Evolutionary conservation across 1,284 basidiomycete species (phyloP).

Genomic region (Cerioporus squamosus): DNA sequence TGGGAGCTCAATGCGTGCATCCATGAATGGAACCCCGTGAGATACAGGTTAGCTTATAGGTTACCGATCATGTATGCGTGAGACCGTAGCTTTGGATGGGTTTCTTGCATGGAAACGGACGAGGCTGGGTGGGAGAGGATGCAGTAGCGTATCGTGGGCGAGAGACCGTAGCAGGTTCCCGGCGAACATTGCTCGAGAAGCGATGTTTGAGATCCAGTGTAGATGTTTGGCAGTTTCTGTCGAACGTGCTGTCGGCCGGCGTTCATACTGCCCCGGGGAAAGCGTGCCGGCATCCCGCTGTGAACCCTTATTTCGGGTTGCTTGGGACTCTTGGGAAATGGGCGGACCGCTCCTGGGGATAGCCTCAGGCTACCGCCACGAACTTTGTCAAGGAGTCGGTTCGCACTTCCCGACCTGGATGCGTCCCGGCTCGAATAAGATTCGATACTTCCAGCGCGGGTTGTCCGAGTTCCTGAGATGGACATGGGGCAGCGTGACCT

Average conservation of each 20-base stretch:
- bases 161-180: neutral
- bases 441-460: neutral
- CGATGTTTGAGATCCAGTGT: conserved; percentile 15
- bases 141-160: neutral
- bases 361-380: neutral
- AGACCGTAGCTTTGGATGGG: conserved; percentile 14
- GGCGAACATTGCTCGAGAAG: conserved; percentile 1
- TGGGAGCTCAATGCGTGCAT: neutral
- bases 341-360: neutral
- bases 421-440: neutral
- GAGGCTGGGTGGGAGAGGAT: neutral
- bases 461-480: neutral
- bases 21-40: neutral
- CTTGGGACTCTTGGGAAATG: no score
- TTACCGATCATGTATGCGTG: conserved; percentile 11
- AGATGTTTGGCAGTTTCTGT: conserved; percentile 26
- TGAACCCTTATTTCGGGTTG: neutral
- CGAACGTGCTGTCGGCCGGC: conserved; percentile 11
- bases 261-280: neutral
- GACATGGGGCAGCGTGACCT: neutral
- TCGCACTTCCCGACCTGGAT: neutral
- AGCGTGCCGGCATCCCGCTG: conserved; percentile 1
- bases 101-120: neutral
- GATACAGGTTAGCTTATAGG: conserved; percentile 13
- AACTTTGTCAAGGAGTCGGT: neutral